phyloP scores from a whole-genome alignment of 345 rosid genomes.

The Gynandropsis gynandra region DNA sequence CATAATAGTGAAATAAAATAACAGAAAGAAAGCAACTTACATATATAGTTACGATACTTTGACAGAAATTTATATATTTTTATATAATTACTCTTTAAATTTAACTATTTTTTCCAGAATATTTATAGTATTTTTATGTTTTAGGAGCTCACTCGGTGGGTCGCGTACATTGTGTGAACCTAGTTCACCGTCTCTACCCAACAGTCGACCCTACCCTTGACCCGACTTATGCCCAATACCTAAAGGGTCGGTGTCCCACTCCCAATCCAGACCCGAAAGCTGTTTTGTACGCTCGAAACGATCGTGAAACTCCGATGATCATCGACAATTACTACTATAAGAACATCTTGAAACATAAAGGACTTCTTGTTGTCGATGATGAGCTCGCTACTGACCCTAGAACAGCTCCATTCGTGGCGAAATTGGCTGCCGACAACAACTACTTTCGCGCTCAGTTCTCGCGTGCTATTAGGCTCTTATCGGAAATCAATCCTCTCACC shows the following conservation, averaged over 20 bases:
- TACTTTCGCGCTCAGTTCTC: constrained; percentile 68
- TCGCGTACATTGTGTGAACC: constrained; percentile 67
- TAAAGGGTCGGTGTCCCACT: constrained; percentile 54
- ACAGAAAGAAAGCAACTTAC: too few species aligned
- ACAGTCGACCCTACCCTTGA: constrained; percentile 59
- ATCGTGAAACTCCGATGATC: constrained; percentile 73
- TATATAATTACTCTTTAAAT: too few species aligned
- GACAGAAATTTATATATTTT: too few species aligned
- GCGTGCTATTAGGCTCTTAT: constrained; percentile 44
- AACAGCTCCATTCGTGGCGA: constrained; percentile 49
- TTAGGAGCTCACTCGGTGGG: constrained; percentile 85
- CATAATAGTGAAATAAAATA: too few species aligned
- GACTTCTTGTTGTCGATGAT: constrained; percentile 56
- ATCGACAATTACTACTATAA: constrained; percentile 69
- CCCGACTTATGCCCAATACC: constrained; percentile 53
- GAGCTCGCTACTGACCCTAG: constrained; percentile 54
- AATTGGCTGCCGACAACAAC: constrained; percentile 67
- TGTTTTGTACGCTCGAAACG: constrained; percentile 60
- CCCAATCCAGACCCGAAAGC: constrained; percentile 46
- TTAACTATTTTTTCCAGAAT: too few species aligned
- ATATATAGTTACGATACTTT: too few species aligned
- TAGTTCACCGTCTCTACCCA: constrained; percentile 71
- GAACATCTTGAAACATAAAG: constrained; percentile 53
- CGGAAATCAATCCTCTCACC: constrained; percentile 66
- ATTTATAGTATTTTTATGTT: too few species aligned